Percentiles rank a stretch among this genome's conserved stretches.
phyloP scores from a whole-genome alignment of 208 protist genomes.

The Acanthamoeba comandoni region DNA sequence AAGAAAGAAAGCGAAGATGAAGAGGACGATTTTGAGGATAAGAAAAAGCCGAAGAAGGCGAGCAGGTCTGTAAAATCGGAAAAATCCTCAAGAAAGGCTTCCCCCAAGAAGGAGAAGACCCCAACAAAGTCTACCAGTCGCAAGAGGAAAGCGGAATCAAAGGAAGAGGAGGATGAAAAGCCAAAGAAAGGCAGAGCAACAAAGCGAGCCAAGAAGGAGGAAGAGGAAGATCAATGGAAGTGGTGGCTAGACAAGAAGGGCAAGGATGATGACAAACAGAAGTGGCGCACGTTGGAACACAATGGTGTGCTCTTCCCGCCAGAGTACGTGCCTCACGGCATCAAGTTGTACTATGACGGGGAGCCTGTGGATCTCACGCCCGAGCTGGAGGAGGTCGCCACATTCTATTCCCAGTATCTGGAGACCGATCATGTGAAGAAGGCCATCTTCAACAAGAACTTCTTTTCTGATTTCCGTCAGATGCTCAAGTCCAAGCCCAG shows the following conservation, averaged over 20 bases:
- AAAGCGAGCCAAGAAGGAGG: slow-evolving; percentile 68
- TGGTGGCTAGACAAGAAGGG: slow-evolving; percentile 65
- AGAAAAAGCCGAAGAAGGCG: neutral
- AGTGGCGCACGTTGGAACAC: slow-evolving; percentile 96
- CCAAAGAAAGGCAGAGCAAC: slow-evolving; percentile 5
- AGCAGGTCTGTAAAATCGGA: neutral
- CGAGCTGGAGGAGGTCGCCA: slow-evolving; percentile 98
- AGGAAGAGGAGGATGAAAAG: slow-evolving; percentile 44
- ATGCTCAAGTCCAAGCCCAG: slow-evolving; percentile 87
- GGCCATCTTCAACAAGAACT: slow-evolving; percentile 96
- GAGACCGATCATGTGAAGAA: slow-evolving; percentile 96
- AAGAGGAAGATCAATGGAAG: slow-evolving; percentile 68
- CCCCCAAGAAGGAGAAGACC: slow-evolving; percentile 10
- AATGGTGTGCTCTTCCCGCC: slow-evolving; percentile 97
- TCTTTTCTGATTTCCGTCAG: slow-evolving; percentile 95
- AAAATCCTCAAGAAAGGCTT: neutral
- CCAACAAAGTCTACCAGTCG: neutral
- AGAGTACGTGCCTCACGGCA: slow-evolving; percentile 95
- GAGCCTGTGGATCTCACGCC: slow-evolving; percentile 92
- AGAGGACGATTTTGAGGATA: slow-evolving; percentile 62
- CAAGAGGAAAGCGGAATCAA: slow-evolving; percentile 52
- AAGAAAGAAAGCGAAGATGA: neutral
- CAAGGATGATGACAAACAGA: slow-evolving; percentile 77
- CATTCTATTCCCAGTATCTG: slow-evolving; percentile 95
- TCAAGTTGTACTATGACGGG: slow-evolving; percentile 95